These are phyloP conservation scores for Boletus tomentosulus DNA, from an alignment of 768 basidiomycete genomes.

Conservation along the genomic window DNA sequence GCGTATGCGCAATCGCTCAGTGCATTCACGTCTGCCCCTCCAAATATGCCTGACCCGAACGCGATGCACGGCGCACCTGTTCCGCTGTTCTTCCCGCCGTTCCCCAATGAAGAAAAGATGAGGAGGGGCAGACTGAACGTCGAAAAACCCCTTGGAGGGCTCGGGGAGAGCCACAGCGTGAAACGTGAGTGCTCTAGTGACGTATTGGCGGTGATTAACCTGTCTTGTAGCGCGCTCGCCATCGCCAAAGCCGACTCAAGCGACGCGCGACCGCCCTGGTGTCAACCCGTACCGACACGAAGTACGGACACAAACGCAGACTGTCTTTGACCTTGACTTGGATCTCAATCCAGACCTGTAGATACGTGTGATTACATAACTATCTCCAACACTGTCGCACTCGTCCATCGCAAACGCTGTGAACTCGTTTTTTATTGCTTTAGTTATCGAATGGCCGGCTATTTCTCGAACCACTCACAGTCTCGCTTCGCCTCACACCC, in stretches of 20 bases:
- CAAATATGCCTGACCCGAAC: conserved; percentile 74
- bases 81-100: conserved; percentile 83
- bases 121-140: conserved; percentile 75
- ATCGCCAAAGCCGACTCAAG: conserved; percentile 50
- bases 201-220: conserved; percentile 3
- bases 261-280: conserved; percentile 46
- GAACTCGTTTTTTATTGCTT: conserved; percentile 19
- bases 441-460: conserved; percentile 53
- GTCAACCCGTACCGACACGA: conserved; percentile 73
- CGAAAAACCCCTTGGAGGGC: conserved; percentile 71
- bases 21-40: conserved; percentile 84
- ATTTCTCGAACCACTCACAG: conserved; percentile 81
- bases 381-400: not conserved
- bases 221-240: conserved; percentile 51
- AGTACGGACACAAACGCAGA: conserved; percentile 53
- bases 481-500: conserved; percentile 63
- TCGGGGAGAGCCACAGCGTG: conserved; percentile 82
- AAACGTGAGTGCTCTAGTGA: conserved; percentile 45
- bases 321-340: conserved; percentile 74
- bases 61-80: conserved; percentile 61
- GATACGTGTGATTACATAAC: conserved; percentile 25
- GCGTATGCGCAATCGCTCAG: conserved; percentile 83
- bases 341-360: conserved; percentile 82
- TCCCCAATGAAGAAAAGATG: conserved; percentile 91
- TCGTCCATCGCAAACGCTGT: conserved; percentile 9